Evolutionary conservation across 257 asterid genomes (phyloP).

Genomic region (Solanum sejunctum): DNA sequence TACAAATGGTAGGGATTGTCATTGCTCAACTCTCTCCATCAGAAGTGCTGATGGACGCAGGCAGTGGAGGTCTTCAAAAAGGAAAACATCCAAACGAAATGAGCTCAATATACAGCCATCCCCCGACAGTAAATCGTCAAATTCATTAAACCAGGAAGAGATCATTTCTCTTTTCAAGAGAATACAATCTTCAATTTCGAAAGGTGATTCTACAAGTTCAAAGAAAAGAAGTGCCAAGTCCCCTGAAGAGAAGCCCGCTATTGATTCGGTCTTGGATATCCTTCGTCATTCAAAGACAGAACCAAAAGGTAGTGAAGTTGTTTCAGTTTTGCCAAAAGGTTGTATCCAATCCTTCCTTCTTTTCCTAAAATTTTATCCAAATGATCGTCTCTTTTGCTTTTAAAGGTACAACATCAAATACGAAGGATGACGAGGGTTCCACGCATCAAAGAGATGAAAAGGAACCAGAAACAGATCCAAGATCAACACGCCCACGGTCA

Average conservation of each 20-base stretch:
- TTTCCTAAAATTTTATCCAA: not conserved
- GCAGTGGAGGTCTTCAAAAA: conserved; percentile 10
- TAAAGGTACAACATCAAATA: conserved; percentile 22
- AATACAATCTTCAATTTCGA: conserved; percentile 51
- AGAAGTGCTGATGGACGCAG: conserved; percentile 30
- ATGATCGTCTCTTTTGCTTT: not conserved
- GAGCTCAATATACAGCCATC: conserved; percentile 13
- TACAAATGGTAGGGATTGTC: conserved; percentile 1
- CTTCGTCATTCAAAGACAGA: conserved; percentile 41
- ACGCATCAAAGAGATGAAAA: conserved; percentile 7
- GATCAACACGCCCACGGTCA: conserved; percentile 37
- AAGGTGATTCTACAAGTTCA: conserved; percentile 20
- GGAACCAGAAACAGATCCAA: conserved; percentile 15
- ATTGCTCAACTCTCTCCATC: conserved; percentile 7
- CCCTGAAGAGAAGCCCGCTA: conserved; percentile 33
- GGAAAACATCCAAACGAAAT: conserved; percentile 20
- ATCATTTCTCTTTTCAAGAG: conserved; percentile 59
- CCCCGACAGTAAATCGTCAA: conserved; percentile 16
- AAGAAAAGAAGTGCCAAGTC: conserved; percentile 27
- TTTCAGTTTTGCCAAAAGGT: not conserved
- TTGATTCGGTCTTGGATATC: conserved; percentile 45
- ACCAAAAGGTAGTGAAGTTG: conserved; percentile 25
- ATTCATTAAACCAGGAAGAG: conserved; percentile 31
- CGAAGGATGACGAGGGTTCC: conserved; percentile 9
- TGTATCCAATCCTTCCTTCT: not conserved